These are phyloP conservation scores for Carex pumila DNA, from an alignment of 176 grass and related monocot species.

Conservation along the genomic window DNA sequence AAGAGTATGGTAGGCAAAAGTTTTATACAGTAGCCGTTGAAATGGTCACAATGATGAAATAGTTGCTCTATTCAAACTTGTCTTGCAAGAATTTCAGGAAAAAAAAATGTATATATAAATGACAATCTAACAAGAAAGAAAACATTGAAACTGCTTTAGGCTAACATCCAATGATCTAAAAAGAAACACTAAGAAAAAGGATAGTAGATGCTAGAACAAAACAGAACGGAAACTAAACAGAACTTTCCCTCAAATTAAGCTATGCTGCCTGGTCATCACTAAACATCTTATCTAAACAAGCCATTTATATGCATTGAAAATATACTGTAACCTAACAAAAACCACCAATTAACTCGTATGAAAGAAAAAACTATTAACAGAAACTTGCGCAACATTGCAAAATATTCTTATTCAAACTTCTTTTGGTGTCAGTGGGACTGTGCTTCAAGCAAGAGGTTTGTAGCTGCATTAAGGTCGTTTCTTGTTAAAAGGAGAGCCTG, in stretches of 20 bases:
- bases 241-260: not conserved
- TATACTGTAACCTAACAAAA: not conserved
- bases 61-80: not conserved
- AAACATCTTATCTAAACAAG: not conserved
- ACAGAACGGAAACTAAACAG: not conserved
- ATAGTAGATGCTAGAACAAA: not conserved
- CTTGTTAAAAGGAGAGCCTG: conserved; percentile 57
- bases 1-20: not conserved
- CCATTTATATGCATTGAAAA: not conserved
- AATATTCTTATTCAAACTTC: not conserved
- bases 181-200: not conserved
- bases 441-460: conserved; percentile 86
- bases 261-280: not conserved
- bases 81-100: not conserved
- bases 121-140: not conserved
- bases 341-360: not conserved
- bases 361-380: conserved; percentile 2
- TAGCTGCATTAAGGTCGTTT: conserved; percentile 65
- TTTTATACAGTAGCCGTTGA: not conserved
- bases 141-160: not conserved
- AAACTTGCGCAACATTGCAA: not conserved
- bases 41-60: not conserved
- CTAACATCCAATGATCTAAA: not conserved
- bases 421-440: conserved; percentile 24
- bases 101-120: not conserved